Conservation (phyloP, 257 asterid species). For the Linderniella brevidens region DNA sequence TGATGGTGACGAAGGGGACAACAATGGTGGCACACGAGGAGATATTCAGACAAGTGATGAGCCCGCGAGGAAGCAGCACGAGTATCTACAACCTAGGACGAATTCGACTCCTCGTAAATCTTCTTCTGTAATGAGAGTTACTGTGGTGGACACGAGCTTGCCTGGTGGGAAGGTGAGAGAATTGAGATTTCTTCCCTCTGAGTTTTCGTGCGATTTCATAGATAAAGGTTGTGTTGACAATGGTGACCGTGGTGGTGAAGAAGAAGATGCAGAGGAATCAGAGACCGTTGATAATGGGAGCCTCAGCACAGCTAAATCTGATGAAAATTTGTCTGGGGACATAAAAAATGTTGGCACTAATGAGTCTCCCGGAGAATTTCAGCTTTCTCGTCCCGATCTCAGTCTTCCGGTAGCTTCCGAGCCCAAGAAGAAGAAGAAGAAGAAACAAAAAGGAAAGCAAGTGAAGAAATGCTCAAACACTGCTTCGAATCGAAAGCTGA, state of each 20-base stretch:
- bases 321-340: slow-evolving; percentile 12
- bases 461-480: slow-evolving; percentile 4
- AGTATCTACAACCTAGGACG: slow-evolving; percentile 46
- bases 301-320: slow-evolving; percentile 13
- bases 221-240: slow-evolving; percentile 7
- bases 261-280: slow-evolving; percentile 21
- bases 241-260: slow-evolving; percentile 10
- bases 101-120: slow-evolving; percentile 16
- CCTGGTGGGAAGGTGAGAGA: slow-evolving; percentile 27
- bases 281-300: slow-evolving; percentile 12
- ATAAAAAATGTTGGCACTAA: slow-evolving; percentile 2
- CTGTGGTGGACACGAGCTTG: slow-evolving; percentile 38
- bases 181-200: slow-evolving; percentile 21
- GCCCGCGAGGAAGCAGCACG: slow-evolving; percentile 6
- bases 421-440: slow-evolving; percentile 13
- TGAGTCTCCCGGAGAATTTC: slow-evolving; percentile 7
- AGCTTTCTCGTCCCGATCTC: slow-evolving; percentile 12
- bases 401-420: slow-evolving; percentile 10
- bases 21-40: slow-evolving; percentile 9
- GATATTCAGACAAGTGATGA: slow-evolving; percentile 3
- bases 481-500: slow-evolving; percentile 2
- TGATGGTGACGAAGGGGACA: slow-evolving; percentile 16
- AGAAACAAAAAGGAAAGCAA: slow-evolving; percentile 12
- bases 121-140: slow-evolving; percentile 17
- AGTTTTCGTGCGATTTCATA: slow-evolving; percentile 9